These are phyloP conservation scores for Sphaerostilbella broomeana DNA, from an alignment of 2,329 filamentous ascomycete species.

Conservation along the genomic window DNA sequence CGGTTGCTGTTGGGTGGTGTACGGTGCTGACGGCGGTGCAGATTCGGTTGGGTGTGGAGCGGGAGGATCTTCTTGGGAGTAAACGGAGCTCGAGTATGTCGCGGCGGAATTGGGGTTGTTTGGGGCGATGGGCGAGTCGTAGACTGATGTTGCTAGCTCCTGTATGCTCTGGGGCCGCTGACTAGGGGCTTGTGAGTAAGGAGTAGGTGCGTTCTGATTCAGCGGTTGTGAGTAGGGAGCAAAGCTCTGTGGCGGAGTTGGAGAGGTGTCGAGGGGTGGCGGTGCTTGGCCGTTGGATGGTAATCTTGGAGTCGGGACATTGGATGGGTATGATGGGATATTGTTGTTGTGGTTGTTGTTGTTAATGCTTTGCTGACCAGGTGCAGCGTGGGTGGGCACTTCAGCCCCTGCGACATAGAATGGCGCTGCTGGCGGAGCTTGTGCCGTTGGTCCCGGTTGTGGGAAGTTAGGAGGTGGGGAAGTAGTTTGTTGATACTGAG, in stretches of 20 bases:
- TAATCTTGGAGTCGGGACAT: slow-evolving; percentile 43
- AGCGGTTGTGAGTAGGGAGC: slow-evolving; percentile 38
- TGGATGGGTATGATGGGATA: too few relatives aligned
- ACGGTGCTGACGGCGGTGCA: slow-evolving; percentile 23
- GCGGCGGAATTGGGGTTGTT: slow-evolving; percentile 40
- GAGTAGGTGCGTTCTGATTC: slow-evolving; percentile 20
- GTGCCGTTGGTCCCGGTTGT: slow-evolving; percentile 39
- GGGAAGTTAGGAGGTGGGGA: slow-evolving; percentile 51
- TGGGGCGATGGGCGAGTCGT: slow-evolving; percentile 63
- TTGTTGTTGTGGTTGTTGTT: slow-evolving; percentile 48
- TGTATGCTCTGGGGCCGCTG: slow-evolving; percentile 56
- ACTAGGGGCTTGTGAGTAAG: slow-evolving; percentile 42
- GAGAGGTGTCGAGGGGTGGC: slow-evolving; percentile 44
- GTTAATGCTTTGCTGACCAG: slow-evolving; percentile 27
- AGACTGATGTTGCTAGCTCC: slow-evolving; percentile 70
- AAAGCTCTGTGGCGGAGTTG: slow-evolving; percentile 41
- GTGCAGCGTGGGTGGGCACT: slow-evolving; percentile 36
- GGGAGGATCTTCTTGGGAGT: slow-evolving; percentile 41
- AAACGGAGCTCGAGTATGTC: slow-evolving; percentile 41
- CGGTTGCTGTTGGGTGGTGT: slow-evolving; percentile 26
- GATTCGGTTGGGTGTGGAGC: slow-evolving; percentile 23
- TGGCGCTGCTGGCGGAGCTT: slow-evolving; percentile 31
- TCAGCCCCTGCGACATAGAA: slow-evolving; percentile 61
- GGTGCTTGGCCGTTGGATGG: slow-evolving; percentile 42
- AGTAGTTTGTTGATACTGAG: slow-evolving; percentile 40